Base-by-base conservation (phyloP, 1,284 basidiomycete genomes). In the Cerrena zonata region DNA sequence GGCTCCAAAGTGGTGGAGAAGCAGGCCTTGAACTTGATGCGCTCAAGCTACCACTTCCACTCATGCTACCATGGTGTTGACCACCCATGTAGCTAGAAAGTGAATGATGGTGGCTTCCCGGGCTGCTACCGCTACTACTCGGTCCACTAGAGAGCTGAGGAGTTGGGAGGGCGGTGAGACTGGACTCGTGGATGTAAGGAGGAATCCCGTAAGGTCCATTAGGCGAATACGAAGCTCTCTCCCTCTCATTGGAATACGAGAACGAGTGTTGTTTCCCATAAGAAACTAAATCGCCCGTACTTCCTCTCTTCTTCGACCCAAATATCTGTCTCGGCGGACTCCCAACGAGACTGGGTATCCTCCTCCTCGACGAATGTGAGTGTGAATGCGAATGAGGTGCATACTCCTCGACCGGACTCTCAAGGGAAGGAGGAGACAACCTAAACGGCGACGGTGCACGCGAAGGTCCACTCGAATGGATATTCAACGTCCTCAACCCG, bases 401-500 rank as follows among this genome's bases (percentile, higher is more conserved):
- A 58, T 62, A 62, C 42, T 66, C 69, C 18, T 74, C 74, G 19
- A 65, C 54, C 18, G 73, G 65, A 54, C 67, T 72, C 52, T 63
- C 61, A 56, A 66, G 18, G 56, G 58, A 42, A 2, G 81, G 68
- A 5, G 84, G 80, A 2, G 81, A 83, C 1, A 86, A 68, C 18
- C 77, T 66, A 53, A 86, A 78, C 15, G 84, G 84, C 2, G 82
- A 84, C 2, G 85, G 81, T 0, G 79, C 85, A 44, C 84, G 75
- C 12, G 81, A 84, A 0, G 81, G 79, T 45, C 75, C 76, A 4
- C 80, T 69, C 1, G 82, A 84, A 58, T 87, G 84, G 40, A 89
- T 77, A 58, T 86, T 82, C 52, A 89, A 74, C 21, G 80, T 84
- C 50, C 86, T 79, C 64, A 95, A 73, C 3, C 90, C 86, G 0